Evolutionary conservation across 345 rosid genomes (phyloP).

Genomic region (Eucalyptus polybractea): DNA sequence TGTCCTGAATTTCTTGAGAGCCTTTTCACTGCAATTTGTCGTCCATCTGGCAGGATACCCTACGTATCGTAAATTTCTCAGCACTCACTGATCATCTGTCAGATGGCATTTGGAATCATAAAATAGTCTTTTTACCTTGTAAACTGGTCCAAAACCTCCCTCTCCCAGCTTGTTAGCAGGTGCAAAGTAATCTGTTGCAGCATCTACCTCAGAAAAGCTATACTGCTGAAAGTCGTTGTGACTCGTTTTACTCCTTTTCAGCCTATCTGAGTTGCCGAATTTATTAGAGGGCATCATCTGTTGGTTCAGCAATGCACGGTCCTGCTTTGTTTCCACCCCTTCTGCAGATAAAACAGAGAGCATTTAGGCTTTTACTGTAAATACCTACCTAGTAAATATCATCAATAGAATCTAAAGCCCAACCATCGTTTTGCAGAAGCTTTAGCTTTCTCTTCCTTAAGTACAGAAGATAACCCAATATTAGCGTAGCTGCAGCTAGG

Average conservation of each 20-base stretch:
- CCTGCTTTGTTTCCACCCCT: not conserved
- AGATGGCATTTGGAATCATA: not conserved
- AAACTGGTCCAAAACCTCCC: slow-evolving; percentile 36
- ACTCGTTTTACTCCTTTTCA: not conserved
- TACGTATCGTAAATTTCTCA: not conserved
- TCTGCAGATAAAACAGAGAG: not conserved
- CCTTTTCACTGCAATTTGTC: slow-evolving; percentile 30
- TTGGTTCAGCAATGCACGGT: not conserved
- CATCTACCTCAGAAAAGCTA: slow-evolving; percentile 8
- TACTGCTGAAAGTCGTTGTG: slow-evolving; percentile 15
- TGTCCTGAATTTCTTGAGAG: slow-evolving; percentile 26
- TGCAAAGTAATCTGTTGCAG: slow-evolving; percentile 14
- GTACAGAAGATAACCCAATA: not conserved
- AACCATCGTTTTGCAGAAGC: not conserved
- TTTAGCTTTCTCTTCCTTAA: not conserved
- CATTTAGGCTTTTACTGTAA: not conserved
- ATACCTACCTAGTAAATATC: not conserved
- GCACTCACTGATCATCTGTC: not conserved
- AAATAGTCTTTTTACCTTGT: slow-evolving; percentile 13
- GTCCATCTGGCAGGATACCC: slow-evolving; percentile 22
- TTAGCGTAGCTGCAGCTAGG: not conserved
- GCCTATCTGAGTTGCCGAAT: not conserved
- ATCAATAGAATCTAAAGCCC: not conserved
- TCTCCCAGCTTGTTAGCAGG: slow-evolving; percentile 23
- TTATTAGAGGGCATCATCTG: not conserved